These are phyloP conservation scores for Xylariaceae sp. DNA, from an alignment of 2,329 filamentous ascomycete genomes.

Conservation along the genomic window DNA sequence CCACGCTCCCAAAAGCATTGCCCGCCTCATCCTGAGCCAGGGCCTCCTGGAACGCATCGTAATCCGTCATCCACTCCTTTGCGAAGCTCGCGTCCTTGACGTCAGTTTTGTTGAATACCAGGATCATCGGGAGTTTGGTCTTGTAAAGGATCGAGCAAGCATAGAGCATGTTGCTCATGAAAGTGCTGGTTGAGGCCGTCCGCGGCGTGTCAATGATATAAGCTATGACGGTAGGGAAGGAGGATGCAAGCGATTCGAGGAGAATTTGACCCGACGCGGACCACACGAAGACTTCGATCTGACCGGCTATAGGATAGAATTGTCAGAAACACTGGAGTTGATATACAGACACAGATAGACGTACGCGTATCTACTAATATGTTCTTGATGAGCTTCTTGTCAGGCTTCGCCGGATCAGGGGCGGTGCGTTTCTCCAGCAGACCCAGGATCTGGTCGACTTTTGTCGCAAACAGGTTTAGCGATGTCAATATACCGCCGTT, in stretches of 20 bases:
- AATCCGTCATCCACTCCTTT: slow-evolving; percentile 99
- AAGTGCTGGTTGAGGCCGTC: slow-evolving; percentile 87
- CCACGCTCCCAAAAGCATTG: slow-evolving; percentile 70
- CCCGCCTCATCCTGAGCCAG: slow-evolving; percentile 73
- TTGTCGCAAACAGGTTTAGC: slow-evolving; percentile 94
- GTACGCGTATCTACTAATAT: slow-evolving; percentile 84
- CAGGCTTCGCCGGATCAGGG: slow-evolving; percentile 56
- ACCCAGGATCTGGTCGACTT: slow-evolving; percentile 89
- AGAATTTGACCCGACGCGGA: slow-evolving; percentile 92
- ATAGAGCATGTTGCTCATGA: slow-evolving; percentile 99
- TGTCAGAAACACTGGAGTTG: slow-evolving; percentile 1
- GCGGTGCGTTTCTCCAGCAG: slow-evolving; percentile 84
- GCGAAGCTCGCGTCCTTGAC: slow-evolving; percentile 87
- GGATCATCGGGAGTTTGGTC: slow-evolving; percentile 95
- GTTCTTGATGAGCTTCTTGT: slow-evolving; percentile 65
- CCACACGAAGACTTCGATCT: slow-evolving; percentile 99
- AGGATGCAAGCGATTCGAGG: slow-evolving; percentile 85
- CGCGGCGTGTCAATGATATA: slow-evolving; percentile 97
- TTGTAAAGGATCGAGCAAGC: slow-evolving; percentile 98
- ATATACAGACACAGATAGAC: slow-evolving; percentile 11
- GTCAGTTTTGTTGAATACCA: slow-evolving; percentile 99
- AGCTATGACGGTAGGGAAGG: slow-evolving; percentile 93
- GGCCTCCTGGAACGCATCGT: slow-evolving; percentile 89
- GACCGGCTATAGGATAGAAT: slow-evolving; percentile 53
- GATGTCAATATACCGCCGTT: slow-evolving; percentile 96